Percentiles rank a stretch among this genome's conserved stretches.
Conservation (phyloP, 805 yeast genomes). For the Wickerhamiella brachini region DNA sequence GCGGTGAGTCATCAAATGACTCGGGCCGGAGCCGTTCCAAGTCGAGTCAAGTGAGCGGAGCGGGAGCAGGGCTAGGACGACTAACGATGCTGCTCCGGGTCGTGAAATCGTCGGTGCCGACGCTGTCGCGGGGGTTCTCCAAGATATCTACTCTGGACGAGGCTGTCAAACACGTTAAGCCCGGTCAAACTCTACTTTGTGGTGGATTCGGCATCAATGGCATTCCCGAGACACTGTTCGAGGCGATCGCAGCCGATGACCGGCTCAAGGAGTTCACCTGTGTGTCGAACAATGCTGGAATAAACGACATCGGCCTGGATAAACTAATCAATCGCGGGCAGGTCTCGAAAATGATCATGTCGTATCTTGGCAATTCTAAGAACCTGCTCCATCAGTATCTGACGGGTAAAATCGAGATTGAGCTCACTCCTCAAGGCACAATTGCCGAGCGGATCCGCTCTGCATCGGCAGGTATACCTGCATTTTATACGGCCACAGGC, state of each 20-base stretch:
- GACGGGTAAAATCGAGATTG: conserved; percentile 33
- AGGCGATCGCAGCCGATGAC: conserved; percentile 25
- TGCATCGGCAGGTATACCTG: conserved; percentile 37
- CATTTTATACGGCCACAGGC: conserved; percentile 37
- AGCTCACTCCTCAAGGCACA: conserved; percentile 40
- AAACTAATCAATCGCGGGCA: conserved; percentile 31
- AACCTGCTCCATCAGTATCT: conserved; percentile 30
- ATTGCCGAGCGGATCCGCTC: conserved; percentile 37
- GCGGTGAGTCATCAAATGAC: too few species aligned
- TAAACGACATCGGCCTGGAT: conserved; percentile 32
- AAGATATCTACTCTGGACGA: conserved; percentile 13
- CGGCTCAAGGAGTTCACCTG: conserved; percentile 29
- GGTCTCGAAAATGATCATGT: conserved; percentile 31
- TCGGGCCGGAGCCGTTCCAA: too few species aligned
- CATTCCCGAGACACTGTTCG: conserved; percentile 32
- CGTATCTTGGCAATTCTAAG: conserved; percentile 35
- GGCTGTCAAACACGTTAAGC: conserved; percentile 14
- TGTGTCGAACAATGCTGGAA: conserved; percentile 37
- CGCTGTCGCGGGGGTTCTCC: neutral
- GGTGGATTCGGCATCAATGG: conserved; percentile 41
- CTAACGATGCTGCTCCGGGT: neutral
- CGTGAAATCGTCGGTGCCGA: neutral
- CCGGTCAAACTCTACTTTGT: conserved; percentile 27
- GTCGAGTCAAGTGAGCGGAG: too few species aligned
- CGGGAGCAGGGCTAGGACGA: neutral